Evolutionary conservation across 768 basidiomycete species (phyloP).

Genomic region (Gautieria morchelliformis): DNA sequence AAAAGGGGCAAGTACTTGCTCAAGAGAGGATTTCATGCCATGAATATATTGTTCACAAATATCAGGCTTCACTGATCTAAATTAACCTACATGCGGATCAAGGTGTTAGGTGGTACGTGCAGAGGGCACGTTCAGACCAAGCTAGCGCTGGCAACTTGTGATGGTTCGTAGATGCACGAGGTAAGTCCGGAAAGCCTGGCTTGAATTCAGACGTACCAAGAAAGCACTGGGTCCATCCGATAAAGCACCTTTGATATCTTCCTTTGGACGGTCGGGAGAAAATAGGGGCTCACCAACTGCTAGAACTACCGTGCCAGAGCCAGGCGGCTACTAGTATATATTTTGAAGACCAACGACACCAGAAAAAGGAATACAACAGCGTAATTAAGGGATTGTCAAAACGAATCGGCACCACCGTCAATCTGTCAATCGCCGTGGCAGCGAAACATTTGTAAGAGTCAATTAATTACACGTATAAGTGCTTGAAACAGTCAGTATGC

Average conservation of each 20-base stretch:
- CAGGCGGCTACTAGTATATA: not conserved
- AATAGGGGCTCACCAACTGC: not conserved
- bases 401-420: too few species aligned
- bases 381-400: not conserved
- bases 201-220: not conserved
- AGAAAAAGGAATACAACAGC: not conserved
- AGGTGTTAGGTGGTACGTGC: not conserved
- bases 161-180: not conserved
- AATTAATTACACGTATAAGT: too few species aligned
- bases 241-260: not conserved
- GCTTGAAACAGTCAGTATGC: too few species aligned
- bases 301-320: not conserved
- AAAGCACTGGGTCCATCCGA: not conserved
- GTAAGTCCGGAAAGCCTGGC: not conserved
- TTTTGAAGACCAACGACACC: not conserved
- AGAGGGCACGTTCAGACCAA: not conserved
- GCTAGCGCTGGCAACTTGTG: not conserved
- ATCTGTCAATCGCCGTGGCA: too few species aligned
- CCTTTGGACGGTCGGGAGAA: not conserved
- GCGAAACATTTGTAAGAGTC: too few species aligned
- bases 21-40: slow-evolving; percentile 61
- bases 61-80: slow-evolving; percentile 40
- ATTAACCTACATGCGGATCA: not conserved
- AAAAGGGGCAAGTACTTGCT: slow-evolving; percentile 35
- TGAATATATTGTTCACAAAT: slow-evolving; percentile 84